phyloP scores from a whole-genome alignment of 139 green algal species.

The Chlorella sorokiniana region DNA sequence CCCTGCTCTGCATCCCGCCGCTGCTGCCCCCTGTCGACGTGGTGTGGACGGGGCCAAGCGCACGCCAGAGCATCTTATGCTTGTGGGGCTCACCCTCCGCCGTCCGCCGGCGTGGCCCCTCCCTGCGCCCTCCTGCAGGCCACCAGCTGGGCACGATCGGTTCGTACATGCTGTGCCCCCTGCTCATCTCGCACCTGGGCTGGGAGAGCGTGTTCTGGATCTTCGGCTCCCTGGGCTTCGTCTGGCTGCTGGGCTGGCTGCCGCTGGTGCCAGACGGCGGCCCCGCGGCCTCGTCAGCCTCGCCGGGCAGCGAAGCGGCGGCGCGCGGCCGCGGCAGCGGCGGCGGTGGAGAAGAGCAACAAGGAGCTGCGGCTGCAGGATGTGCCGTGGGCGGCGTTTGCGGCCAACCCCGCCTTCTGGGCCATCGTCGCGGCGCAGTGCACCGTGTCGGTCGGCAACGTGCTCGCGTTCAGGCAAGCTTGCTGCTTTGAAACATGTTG shows the following conservation, averaged over 20 bases:
- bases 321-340: not conserved
- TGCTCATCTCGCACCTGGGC: slow-evolving; percentile 60
- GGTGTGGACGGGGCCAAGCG: no score
- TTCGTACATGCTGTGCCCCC: slow-evolving; percentile 57
- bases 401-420: slow-evolving; percentile 55
- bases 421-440: slow-evolving; percentile 57
- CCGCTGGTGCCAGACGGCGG: slow-evolving; percentile 42
- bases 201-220: slow-evolving; percentile 71
- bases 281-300: not conserved
- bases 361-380: slow-evolving; percentile 35
- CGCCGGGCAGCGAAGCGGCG: not conserved
- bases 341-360: not conserved
- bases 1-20: not conserved
- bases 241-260: slow-evolving; percentile 67
- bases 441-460: slow-evolving; percentile 54
- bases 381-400: slow-evolving; percentile 62
- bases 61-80: not conserved
- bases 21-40: no score
- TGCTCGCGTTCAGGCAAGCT: slow-evolving; percentile 50
- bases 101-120: not conserved
- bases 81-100: not conserved
- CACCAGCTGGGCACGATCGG: slow-evolving; percentile 68
- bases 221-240: slow-evolving; percentile 66
- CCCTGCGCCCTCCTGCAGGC: slow-evolving; percentile 24
- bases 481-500: not conserved